phyloP scores from a whole-genome alignment of 2,329 filamentous ascomycete species.

The Penicillium italicum region DNA sequence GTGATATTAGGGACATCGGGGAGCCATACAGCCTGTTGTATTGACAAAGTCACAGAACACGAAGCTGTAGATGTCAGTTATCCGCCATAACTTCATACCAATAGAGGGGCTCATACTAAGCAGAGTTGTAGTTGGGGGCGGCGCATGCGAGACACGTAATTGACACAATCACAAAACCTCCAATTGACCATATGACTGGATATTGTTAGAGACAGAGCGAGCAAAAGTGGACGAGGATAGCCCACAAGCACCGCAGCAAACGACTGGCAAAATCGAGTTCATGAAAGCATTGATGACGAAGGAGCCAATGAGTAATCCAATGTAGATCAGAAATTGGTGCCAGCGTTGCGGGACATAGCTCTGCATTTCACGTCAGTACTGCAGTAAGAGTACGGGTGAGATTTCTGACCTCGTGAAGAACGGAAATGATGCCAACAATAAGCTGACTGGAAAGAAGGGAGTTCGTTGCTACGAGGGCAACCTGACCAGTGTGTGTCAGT shows the following conservation, averaged over 20 bases:
- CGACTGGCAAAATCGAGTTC: constrained; percentile 58
- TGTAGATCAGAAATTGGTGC: constrained; percentile 71
- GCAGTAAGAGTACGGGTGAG: background rate
- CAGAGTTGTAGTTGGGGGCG: constrained; percentile 62
- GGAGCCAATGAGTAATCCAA: constrained; percentile 58
- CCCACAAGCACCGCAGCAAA: constrained; percentile 62
- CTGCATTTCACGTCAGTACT: constrained; percentile 8
- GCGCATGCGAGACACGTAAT: constrained; percentile 65
- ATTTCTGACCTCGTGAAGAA: constrained; percentile 51
- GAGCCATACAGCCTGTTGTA: constrained; percentile 53
- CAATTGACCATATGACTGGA: constrained; percentile 61
- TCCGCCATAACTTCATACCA: no score
- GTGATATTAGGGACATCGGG: background rate
- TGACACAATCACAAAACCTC: constrained; percentile 65
- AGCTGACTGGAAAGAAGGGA: constrained; percentile 65
- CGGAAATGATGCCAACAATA: constrained; percentile 60
- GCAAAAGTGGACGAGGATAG: background rate
- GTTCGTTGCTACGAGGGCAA: constrained; percentile 62
- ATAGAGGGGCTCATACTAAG: constrained; percentile 42
- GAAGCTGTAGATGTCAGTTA: constrained; percentile 22
- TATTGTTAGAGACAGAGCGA: background rate
- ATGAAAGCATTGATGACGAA: constrained; percentile 64
- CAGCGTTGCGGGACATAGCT: constrained; percentile 57
- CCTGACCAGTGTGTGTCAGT: constrained; percentile 24
- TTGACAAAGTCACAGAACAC: constrained; percentile 67